phyloP scores from a whole-genome alignment of 129 eudicot species.

The Rutidosis leptorrhynchoides region DNA sequence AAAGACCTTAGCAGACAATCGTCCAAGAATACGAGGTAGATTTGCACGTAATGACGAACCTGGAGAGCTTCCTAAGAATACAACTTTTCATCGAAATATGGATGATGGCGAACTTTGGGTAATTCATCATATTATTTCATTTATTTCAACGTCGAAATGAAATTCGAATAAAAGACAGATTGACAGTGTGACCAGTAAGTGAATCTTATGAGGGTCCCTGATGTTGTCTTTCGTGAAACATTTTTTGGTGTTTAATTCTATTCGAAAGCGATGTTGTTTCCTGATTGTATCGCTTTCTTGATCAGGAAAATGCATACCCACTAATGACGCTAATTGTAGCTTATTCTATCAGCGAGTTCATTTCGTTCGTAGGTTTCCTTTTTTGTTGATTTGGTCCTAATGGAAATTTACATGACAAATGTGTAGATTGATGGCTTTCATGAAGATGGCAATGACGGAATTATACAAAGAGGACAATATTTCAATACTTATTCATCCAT shows the following conservation, averaged over 20 bases:
- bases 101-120: constrained; percentile 90
- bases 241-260: background rate
- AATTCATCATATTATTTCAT: constrained; percentile 7
- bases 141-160: background rate
- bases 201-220: constrained; percentile 11
- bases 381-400: constrained; percentile 12
- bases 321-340: background rate
- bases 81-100: constrained; percentile 49
- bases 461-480: constrained; percentile 30
- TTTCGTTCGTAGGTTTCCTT: background rate
- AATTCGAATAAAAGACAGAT: background rate
- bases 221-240: constrained; percentile 12
- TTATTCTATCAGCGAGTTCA: background rate
- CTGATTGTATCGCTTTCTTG: background rate
- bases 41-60: constrained; percentile 89
- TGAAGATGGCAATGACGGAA: constrained; percentile 40
- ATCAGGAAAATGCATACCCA: background rate
- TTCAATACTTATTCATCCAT: constrained; percentile 27
- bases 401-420: constrained; percentile 7
- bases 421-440: constrained; percentile 59
- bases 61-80: constrained; percentile 56
- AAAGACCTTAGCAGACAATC: constrained; percentile 86
- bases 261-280: constrained; percentile 14
- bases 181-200: constrained; percentile 1
- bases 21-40: constrained; percentile 95